These are phyloP conservation scores for Aureobasidium sp. DNA, from an alignment of 2,329 filamentous ascomycete genomes.

Conservation along the genomic window DNA sequence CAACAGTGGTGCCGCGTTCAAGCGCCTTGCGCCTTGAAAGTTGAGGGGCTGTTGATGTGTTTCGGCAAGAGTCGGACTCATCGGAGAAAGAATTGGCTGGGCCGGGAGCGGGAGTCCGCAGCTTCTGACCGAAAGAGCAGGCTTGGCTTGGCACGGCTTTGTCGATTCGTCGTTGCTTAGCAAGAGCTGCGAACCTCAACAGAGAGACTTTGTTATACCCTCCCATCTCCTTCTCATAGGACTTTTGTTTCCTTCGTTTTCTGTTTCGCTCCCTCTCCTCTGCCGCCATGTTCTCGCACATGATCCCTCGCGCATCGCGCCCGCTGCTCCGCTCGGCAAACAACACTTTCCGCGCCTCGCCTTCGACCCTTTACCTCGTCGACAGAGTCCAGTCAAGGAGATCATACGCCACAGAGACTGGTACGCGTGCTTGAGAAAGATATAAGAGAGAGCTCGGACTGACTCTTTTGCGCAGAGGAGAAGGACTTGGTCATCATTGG, in stretches of 20 bases:
- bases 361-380: conserved; percentile 41
- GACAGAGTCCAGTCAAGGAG: conserved; percentile 48
- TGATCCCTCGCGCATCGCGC: conserved; percentile 18
- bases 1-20: too few species aligned
- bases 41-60: background rate
- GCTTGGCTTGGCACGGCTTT: conserved; percentile 12
- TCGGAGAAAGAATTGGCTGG: background rate
- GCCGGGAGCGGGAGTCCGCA: background rate
- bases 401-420: conserved; percentile 49
- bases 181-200: conserved; percentile 6
- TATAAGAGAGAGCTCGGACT: conserved; percentile 11
- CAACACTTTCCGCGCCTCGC: conserved; percentile 23
- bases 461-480: conserved; percentile 54
- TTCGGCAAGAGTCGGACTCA: background rate
- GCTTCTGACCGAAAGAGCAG: background rate
- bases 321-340: conserved; percentile 19
- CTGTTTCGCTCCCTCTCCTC: background rate
- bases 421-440: conserved; percentile 27
- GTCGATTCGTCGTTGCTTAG: background rate
- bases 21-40: background rate
- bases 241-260: conserved; percentile 1
- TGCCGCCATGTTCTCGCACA: conserved; percentile 19
- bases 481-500: conserved; percentile 97
- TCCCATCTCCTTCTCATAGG: background rate
- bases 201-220: background rate